Conservation (phyloP, 2,329 filamentous ascomycete species). For the Aspergillus pseudoterreus region DNA sequence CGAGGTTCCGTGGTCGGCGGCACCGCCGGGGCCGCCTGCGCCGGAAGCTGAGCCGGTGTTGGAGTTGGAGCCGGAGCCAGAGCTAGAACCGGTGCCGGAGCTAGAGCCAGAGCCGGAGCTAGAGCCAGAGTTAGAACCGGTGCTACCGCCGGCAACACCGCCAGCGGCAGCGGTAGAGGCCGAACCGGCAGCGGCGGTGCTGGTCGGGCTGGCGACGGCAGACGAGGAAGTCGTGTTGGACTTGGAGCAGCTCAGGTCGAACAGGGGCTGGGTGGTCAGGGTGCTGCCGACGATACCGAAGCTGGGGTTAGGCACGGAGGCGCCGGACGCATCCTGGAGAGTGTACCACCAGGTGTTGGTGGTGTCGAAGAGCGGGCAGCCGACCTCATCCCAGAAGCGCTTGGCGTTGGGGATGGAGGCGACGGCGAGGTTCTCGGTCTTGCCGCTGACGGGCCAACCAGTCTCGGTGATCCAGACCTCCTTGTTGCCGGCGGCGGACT, state of each 20-base stretch:
- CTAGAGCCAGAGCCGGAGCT: constrained; percentile 14
- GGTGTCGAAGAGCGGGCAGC: constrained; percentile 55
- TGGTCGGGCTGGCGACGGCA: constrained; percentile 17
- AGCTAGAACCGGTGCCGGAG: not conserved
- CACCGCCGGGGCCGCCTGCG: not conserved
- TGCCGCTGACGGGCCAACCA: constrained; percentile 75
- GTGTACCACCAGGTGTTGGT: constrained; percentile 45
- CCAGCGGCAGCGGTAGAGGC: not conserved
- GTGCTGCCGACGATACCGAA: constrained; percentile 37
- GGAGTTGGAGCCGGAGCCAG: constrained; percentile 8
- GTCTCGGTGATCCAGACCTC: constrained; percentile 84
- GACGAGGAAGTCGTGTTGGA: constrained; percentile 17
- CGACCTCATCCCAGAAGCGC: constrained; percentile 76
- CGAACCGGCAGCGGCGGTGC: constrained; percentile 1
- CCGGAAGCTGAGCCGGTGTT: constrained; percentile 7
- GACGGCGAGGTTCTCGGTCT: constrained; percentile 58
- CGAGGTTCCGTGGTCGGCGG: not conserved
- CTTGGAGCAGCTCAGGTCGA: constrained; percentile 33
- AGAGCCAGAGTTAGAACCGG: constrained; percentile 19
- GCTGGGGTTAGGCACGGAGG: constrained; percentile 31
- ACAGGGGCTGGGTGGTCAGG: constrained; percentile 35
- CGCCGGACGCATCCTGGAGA: constrained; percentile 30
- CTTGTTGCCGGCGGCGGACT: constrained; percentile 60
- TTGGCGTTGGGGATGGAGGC: constrained; percentile 66
- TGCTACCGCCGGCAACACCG: constrained; percentile 8